Evolutionary conservation across 1,139 yeast genomes (phyloP).

Genomic region (Geotrichum cucujoidarum): DNA sequence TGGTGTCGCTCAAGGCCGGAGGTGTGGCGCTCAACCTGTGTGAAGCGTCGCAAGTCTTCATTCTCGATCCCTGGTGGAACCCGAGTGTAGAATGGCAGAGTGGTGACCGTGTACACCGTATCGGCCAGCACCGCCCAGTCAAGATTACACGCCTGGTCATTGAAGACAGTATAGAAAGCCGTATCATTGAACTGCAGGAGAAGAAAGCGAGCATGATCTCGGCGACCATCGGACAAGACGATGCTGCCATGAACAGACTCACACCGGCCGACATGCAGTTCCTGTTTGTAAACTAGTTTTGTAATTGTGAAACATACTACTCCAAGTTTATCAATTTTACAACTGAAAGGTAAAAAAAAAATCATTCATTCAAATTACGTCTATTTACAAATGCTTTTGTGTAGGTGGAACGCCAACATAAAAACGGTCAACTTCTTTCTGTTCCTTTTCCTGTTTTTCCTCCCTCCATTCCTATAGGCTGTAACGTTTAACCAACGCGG

Average conservation of each 20-base stretch:
- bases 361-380: neutral
- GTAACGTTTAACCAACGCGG: slow-evolving; percentile 51
- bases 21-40: slow-evolving; percentile 95
- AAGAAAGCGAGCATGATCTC: slow-evolving; percentile 97
- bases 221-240: slow-evolving; percentile 91
- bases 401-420: neutral
- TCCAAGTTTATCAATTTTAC: neutral
- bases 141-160: slow-evolving; percentile 86
- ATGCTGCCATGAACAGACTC: slow-evolving; percentile 77
- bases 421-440: neutral
- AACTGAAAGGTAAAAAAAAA: neutral
- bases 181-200: slow-evolving; percentile 91
- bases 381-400: slow-evolving; percentile 2
- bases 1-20: slow-evolving; percentile 95
- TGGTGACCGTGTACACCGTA: slow-evolving; percentile 96
- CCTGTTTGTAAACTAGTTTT: slow-evolving; percentile 45
- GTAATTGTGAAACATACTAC: neutral
- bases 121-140: slow-evolving; percentile 95
- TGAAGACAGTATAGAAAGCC: slow-evolving; percentile 93
- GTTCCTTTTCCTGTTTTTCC: neutral
- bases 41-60: slow-evolving; percentile 93
- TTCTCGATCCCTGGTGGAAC: slow-evolving; percentile 99
- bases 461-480: neutral
- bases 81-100: slow-evolving; percentile 98
- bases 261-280: slow-evolving; percentile 95